These are phyloP conservation scores for Cytospora leucostoma DNA, from an alignment of 2,329 filamentous ascomycete species.

Conservation along the genomic window DNA sequence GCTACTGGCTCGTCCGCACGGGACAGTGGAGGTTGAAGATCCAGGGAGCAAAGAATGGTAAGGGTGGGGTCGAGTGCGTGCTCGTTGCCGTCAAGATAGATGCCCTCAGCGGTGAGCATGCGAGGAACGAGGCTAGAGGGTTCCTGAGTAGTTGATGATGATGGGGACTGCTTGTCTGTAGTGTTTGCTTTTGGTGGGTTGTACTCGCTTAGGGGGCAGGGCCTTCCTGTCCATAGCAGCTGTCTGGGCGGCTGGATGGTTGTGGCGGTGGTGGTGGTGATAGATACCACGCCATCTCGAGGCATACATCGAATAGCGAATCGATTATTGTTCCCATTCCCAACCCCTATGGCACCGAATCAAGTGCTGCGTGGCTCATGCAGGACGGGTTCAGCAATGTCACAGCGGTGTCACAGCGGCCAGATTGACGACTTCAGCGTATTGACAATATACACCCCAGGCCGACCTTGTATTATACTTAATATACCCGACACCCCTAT, in stretches of 20 bases:
- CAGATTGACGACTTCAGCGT: not conserved
- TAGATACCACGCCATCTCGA: not conserved
- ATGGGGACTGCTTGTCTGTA: not conserved
- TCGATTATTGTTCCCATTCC: not conserved
- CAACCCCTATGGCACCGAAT: not conserved
- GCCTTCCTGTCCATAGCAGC: not conserved
- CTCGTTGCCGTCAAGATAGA: slow-evolving; percentile 77
- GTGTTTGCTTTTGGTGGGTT: not conserved
- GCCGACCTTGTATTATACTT: slow-evolving; percentile 13
- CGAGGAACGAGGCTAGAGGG: slow-evolving; percentile 63
- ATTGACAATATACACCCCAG: not conserved
- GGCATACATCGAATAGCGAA: not conserved
- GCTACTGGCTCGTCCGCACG: slow-evolving; percentile 64
- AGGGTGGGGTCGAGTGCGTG: slow-evolving; percentile 65
- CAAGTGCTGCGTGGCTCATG: not conserved
- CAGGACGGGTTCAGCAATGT: not conserved
- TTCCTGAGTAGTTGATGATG: slow-evolving; percentile 53
- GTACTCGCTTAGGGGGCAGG: too few relatives aligned
- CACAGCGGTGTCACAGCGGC: not conserved
- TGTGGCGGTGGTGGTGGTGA: not conserved
- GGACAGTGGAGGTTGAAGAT: slow-evolving; percentile 75
- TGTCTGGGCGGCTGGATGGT: too few relatives aligned
- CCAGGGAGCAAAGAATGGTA: slow-evolving; percentile 52
- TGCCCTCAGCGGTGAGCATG: slow-evolving; percentile 64
- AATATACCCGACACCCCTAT: not conserved